These are phyloP conservation scores for Sphagnum tenellum DNA, from an alignment of 225 moss, liverwort and hornwort genomes.

Conservation along the genomic window DNA sequence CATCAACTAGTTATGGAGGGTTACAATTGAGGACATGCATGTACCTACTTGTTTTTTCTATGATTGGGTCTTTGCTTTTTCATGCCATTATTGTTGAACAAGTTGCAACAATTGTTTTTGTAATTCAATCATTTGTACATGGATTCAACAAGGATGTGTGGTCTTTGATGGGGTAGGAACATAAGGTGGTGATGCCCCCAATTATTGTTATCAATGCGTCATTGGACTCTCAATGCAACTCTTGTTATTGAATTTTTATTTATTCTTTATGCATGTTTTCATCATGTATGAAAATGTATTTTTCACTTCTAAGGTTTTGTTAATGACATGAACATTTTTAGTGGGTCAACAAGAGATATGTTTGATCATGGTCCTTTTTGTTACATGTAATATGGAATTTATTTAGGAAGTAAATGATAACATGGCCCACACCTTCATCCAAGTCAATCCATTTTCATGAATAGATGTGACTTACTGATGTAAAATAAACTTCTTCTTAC, in stretches of 20 bases:
- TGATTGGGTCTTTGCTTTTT: too few relatives aligned
- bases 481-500: too few relatives aligned
- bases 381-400: slow-evolving; percentile 44
- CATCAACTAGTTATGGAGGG: slow-evolving; percentile 10
- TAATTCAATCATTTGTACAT: too few relatives aligned
- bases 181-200: slow-evolving; percentile 7
- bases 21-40: slow-evolving; percentile 4
- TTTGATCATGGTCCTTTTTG: background rate
- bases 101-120: too few relatives aligned
- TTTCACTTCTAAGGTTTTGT: background rate
- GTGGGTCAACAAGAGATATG: background rate
- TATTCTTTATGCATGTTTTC: background rate
- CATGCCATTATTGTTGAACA: too few relatives aligned
- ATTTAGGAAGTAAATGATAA: slow-evolving; percentile 55
- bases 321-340: background rate
- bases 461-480: too few relatives aligned
- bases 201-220: slow-evolving; percentile 3
- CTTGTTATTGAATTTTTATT: background rate
- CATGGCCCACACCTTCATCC: slow-evolving; percentile 55
- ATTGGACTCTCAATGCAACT: background rate
- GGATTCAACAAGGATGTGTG: too few relatives aligned
- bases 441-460: slow-evolving; percentile 14
- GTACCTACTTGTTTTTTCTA: background rate
- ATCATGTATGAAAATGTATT: background rate
- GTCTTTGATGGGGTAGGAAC: slow-evolving; percentile 3